Evolutionary conservation across 2,329 filamentous ascomycete genomes (phyloP).

Genomic region (Cladosporium sp.): DNA sequence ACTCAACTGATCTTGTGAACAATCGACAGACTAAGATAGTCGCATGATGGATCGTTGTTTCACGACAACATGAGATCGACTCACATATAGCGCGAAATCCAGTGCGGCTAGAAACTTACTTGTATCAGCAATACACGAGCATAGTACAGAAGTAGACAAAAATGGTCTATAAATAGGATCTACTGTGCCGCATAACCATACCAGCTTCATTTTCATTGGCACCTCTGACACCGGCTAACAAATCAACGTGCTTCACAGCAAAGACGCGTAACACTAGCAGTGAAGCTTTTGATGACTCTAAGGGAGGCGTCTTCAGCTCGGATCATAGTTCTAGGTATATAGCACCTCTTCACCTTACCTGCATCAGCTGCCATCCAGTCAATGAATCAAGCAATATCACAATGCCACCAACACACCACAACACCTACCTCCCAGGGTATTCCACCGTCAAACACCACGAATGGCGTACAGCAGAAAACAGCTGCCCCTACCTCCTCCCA

Average conservation of each 20-base stretch:
- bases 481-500: conserved; percentile 32
- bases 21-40: too few relatives aligned
- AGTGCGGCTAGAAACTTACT: too few relatives aligned
- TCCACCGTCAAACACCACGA: conserved; percentile 39
- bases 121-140: too few relatives aligned
- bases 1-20: too few relatives aligned
- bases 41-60: too few relatives aligned
- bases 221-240: background rate
- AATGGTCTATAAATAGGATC: background rate
- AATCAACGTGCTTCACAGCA: background rate
- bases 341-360: too few relatives aligned
- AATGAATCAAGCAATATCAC: background rate
- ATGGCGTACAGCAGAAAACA: conserved; percentile 44
- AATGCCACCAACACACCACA: conserved; percentile 5
- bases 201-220: background rate
- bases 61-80: too few relatives aligned
- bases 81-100: too few relatives aligned
- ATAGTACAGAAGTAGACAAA: too few relatives aligned
- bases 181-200: background rate
- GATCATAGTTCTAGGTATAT: background rate
- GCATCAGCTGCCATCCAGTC: background rate
- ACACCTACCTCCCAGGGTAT: conserved; percentile 39
- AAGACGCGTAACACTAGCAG: background rate
- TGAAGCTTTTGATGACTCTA: background rate
- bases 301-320: background rate